Percentiles rank a stretch among this genome's conserved stretches.
phyloP scores from a whole-genome alignment of 208 protist genomes.

The Herpetomonas tarakana region DNA sequence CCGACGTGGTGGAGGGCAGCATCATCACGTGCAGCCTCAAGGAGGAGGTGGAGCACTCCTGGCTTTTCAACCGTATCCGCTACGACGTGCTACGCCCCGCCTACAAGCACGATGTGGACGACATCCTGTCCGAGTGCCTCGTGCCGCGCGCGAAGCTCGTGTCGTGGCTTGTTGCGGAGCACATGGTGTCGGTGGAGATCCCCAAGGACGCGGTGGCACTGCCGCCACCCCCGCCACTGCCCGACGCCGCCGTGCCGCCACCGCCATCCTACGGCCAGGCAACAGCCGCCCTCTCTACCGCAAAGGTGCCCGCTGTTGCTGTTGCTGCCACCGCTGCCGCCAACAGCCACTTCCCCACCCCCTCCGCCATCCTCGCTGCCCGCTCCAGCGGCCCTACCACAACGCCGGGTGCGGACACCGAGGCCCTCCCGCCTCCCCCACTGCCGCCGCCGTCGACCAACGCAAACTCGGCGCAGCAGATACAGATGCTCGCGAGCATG shows the following conservation, averaged over 20 bases:
- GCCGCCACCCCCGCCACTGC: constrained; percentile 2
- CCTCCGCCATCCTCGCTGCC: constrained; percentile 11
- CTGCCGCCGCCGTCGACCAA: constrained; percentile 12
- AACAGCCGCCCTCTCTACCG: not conserved
- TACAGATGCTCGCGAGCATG: constrained; percentile 57
- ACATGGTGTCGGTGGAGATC: constrained; percentile 37
- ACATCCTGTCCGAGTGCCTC: constrained; percentile 61
- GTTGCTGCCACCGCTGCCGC: not conserved
- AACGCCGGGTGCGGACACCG: not conserved
- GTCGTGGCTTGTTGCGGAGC: constrained; percentile 58
- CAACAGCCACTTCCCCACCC: constrained; percentile 10
- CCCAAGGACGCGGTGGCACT: constrained; percentile 11
- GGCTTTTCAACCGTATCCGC: constrained; percentile 63
- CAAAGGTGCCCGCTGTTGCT: constrained; percentile 1
- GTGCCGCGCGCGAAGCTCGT: constrained; percentile 63
- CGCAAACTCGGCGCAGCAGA: constrained; percentile 15
- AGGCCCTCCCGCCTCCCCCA: not conserved
- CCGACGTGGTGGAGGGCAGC: constrained; percentile 73
- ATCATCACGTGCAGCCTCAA: constrained; percentile 67
- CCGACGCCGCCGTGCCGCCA: not conserved
- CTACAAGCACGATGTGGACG: constrained; percentile 69
- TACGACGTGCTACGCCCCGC: constrained; percentile 68
- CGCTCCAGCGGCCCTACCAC: constrained; percentile 2
- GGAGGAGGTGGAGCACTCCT: constrained; percentile 32
- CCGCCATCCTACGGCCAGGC: constrained; percentile 12